phyloP scores from a whole-genome alignment of 1,139 yeast genomes.

The Scheffersomyces quercinus region DNA sequence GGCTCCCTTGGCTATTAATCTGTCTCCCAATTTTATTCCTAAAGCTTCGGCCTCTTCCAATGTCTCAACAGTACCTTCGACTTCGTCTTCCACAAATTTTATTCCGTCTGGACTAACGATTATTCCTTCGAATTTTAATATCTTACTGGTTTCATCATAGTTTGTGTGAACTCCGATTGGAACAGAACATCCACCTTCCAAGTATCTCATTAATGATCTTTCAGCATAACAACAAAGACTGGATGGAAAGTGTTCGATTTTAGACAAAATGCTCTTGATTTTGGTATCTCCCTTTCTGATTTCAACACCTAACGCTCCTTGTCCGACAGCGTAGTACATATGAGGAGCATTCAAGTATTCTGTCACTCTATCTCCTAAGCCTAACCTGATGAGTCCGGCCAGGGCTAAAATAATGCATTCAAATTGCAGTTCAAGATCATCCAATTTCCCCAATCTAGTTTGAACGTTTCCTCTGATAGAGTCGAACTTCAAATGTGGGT shows the following conservation, averaged over 20 bases:
- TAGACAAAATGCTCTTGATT: constrained; percentile 57
- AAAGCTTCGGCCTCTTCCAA: constrained; percentile 67
- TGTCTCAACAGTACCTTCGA: constrained; percentile 31
- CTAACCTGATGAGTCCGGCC: constrained; percentile 82
- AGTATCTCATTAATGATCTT: constrained; percentile 78
- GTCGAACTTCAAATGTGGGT: constrained; percentile 51
- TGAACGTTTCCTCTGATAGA: constrained; percentile 87
- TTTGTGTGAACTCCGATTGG: constrained; percentile 88
- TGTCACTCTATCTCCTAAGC: constrained; percentile 70
- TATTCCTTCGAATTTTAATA: constrained; percentile 60
- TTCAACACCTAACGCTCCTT: constrained; percentile 94
- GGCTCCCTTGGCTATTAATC: constrained; percentile 75
- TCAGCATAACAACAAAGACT: constrained; percentile 87
- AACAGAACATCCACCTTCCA: constrained; percentile 98
- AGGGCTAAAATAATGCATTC: constrained; percentile 85
- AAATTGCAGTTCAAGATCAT: constrained; percentile 56
- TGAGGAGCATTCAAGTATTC: constrained; percentile 70
- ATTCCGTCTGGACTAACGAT: constrained; percentile 87
- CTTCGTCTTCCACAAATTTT: constrained; percentile 58
- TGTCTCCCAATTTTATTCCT: constrained; percentile 71
- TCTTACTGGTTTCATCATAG: constrained; percentile 45
- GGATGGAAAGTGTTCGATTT: constrained; percentile 67
- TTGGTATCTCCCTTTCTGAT: constrained; percentile 68
- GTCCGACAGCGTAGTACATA: constrained; percentile 97
- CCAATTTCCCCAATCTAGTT: constrained; percentile 79